Base-by-base conservation (phyloP, 345 rosid genomes). In the Linum tenue region DNA sequence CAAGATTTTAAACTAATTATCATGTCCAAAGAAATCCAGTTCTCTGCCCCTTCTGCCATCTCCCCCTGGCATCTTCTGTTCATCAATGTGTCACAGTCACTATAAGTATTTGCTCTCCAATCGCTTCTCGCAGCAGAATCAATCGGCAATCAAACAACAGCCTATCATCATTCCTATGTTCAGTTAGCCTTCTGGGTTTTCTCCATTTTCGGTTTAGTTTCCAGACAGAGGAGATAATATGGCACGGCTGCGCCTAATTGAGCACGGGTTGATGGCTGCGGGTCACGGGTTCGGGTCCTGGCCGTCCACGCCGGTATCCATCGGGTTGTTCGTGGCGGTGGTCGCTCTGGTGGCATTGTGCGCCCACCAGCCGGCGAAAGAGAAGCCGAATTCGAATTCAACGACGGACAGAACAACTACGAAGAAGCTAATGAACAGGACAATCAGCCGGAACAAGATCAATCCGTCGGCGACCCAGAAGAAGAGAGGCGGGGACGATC, bases 321-420 rank as follows among this genome's bases (percentile, higher is more conserved):
- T 66, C 8, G 81, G 56, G 57, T 15, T 74, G 55, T 66, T 74
- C 60, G 35, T 74, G 39, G 57, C 76, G 15, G 66, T 65, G 31
- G 63, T 67, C 39, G 66, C 51, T 66, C 64, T 74, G 5, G 73
- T 39, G 17, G 76, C 69, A 1, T 66, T 74, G 5, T 74, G 78
- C 12, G 76, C 73, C 12, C 69, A 17, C 14, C 39, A 69, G 42
- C 1, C 11, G 16, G 57, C 44, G 14, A 35, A 17, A 4, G 62
- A 4, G 6, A 22, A 22, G 31, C 31, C 31, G 31, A 22, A 22
- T 22, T 22, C 31, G 31, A 22, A 22, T 22, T 22, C 31, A 22
- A 22, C 31, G 31, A 22, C 31, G 31, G 31, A 48, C 53, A 48
- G 53, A 3, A 48, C 9, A 9, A 9, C 15, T 4, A 5, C 53